Base-by-base conservation (phyloP, 768 basidiomycete genomes). In the Boletus fagicola region DNA sequence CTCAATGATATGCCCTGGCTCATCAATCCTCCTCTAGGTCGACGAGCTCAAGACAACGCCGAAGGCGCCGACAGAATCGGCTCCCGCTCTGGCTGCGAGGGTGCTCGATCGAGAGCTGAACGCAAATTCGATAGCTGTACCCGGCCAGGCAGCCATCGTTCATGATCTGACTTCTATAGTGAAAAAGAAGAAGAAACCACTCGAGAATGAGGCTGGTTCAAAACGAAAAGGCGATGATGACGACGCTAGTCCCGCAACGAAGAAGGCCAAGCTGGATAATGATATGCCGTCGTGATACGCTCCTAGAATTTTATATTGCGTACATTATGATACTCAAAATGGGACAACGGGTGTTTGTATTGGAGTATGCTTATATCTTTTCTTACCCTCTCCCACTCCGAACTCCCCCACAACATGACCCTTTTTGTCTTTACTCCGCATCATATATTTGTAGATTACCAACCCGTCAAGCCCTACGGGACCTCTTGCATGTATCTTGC, bases 371-470 rank as follows among this genome's bases (percentile, higher is more conserved):
- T 85, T 90, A 68, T 85, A 98, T 64, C 74, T 76, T 72, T 84
- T 90, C 75, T 88, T 88, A 0, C 82, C 84, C 45, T 77, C 75
- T 2, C 85, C 90, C 2, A 71, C 70, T 16, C 90, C 93, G 71
- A 94, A 95, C 66, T 97, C 95, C 6, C 84, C 83, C 9, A 88
- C 92, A n/a, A 90, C 74, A 66, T 97, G 94, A 11, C 95, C 97
- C 49, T 74, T 77, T 45, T 77, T 78, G 48, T 76, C 86, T 63
- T 77, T 84, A 73, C 94, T 94, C 73, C 82, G 78, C 75, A 98
- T 74, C 78, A 94, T 85, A 73, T 98, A 99, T 76, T 98, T 98
- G 80, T 99, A 98, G 56, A 87, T 97, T 40, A 94, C 90, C 61
- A 97, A 77, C 2, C 94, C 94, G 62, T 98, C 92, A 51, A 98